These are phyloP conservation scores for Fusarium tjaetaba DNA, from an alignment of 2,329 filamentous ascomycete species.

Conservation along the genomic window DNA sequence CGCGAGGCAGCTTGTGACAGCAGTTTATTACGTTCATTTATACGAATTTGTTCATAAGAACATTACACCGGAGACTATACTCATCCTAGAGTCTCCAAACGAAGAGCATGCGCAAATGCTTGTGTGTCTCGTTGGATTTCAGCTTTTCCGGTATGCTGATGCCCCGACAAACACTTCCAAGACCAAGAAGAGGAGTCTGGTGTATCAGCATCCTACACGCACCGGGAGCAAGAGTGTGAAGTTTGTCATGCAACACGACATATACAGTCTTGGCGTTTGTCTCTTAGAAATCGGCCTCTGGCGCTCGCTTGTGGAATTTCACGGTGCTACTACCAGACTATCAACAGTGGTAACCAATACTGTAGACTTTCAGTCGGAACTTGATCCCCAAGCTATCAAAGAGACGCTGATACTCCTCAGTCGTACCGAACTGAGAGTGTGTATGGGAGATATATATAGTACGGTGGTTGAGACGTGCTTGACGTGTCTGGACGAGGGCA, in stretches of 20 bases:
- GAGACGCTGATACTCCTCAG: no score
- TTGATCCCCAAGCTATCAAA: no score
- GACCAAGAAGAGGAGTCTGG: not conserved
- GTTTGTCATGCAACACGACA: not conserved
- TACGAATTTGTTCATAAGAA: not conserved
- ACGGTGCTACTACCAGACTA: not conserved
- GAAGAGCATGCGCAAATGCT: not conserved
- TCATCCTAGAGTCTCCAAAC: no score
- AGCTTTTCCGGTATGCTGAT: not conserved
- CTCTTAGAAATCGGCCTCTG: not conserved
- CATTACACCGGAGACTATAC: not conserved
- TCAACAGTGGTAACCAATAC: no score
- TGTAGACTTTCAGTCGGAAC: rapidly evolving
- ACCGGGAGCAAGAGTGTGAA: not conserved
- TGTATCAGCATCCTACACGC: not conserved
- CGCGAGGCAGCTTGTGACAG: not conserved
- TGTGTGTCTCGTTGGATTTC: not conserved
- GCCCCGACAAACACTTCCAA: not conserved
- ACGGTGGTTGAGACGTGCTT: no score
- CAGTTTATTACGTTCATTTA: not conserved
- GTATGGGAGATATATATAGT: no score
- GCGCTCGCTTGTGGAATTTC: not conserved
- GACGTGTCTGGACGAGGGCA: no score
- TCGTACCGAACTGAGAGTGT: no score
- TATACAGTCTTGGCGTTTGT: not conserved